phyloP scores from a whole-genome alignment of 2,329 filamentous ascomycete species.

The Curvularia verruculosa region DNA sequence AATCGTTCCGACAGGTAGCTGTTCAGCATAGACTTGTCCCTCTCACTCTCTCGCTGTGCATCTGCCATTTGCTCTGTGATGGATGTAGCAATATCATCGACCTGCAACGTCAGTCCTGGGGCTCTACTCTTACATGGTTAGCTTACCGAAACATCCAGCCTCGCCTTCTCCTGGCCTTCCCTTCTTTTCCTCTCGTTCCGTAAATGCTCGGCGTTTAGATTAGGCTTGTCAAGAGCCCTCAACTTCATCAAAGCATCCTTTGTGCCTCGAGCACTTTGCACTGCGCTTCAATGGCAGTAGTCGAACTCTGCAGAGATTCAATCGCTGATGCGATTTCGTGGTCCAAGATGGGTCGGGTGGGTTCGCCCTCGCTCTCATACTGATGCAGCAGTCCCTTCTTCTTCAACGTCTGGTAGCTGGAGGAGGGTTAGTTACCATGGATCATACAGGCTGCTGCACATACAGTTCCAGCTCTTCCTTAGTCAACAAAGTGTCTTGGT shows the following conservation, averaged over 20 bases:
- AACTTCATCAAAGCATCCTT: constrained; percentile 64
- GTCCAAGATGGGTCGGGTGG: constrained; percentile 60
- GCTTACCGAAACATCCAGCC: constrained; percentile 49
- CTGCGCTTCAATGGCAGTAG: constrained; percentile 68
- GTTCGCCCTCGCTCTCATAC: constrained; percentile 38
- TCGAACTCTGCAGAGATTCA: constrained; percentile 68
- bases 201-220: constrained; percentile 47
- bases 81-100: constrained; percentile 39
- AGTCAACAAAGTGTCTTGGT: constrained; percentile 54
- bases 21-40: constrained; percentile 54
- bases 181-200: constrained; percentile 47
- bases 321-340: constrained; percentile 67
- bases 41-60: constrained; percentile 57
- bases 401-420: constrained; percentile 42
- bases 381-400: constrained; percentile 43
- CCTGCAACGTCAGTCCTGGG: constrained; percentile 20
- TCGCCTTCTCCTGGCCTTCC: constrained; percentile 50
- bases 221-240: constrained; percentile 55
- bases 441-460: not conserved
- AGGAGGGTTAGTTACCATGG: not conserved
- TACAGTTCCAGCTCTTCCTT: constrained; percentile 58
- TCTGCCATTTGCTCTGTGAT: constrained; percentile 45
- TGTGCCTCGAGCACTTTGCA: constrained; percentile 67
- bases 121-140: rapidly evolving
- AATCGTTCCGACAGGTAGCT: constrained; percentile 59